Evolutionary conservation across 768 basidiomycete species (phyloP).

Genomic region (Leccinum uliginosum): DNA sequence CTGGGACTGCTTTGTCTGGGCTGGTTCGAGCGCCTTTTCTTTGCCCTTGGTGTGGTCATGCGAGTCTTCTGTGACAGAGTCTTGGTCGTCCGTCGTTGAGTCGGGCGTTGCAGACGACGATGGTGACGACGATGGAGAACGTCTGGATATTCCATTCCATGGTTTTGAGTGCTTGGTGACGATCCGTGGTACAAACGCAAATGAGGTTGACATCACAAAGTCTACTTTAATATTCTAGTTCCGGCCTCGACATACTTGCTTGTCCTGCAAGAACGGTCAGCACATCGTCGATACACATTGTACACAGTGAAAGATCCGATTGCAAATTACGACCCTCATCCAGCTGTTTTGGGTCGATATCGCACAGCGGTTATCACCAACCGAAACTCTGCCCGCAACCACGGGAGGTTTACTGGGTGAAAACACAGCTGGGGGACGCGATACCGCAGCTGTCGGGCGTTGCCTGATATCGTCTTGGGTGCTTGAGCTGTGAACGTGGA

Average conservation of each 20-base stretch:
- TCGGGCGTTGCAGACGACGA: constrained; percentile 10
- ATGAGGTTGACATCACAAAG: constrained; percentile 21
- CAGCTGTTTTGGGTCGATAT: constrained; percentile 6
- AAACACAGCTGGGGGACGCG: not conserved
- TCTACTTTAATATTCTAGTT: not conserved
- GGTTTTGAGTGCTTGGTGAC: constrained; percentile 35
- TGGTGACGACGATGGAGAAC: not conserved
- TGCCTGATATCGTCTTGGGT: constrained; percentile 21
- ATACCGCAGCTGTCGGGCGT: constrained; percentile 17
- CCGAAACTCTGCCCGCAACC: constrained; percentile 14
- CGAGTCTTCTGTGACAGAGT: constrained; percentile 4
- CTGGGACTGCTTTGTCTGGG: constrained; percentile 25
- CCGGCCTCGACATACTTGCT: not conserved
- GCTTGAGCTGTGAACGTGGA: not conserved
- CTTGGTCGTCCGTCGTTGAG: not conserved
- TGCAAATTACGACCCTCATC: constrained; percentile 29
- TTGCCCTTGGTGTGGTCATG: constrained; percentile 25
- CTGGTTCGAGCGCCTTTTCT: constrained; percentile 14
- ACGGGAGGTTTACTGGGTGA: not conserved
- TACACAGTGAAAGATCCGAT: constrained; percentile 15
- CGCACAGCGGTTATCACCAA: constrained; percentile 17
- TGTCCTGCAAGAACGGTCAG: not conserved
- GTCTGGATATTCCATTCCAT: constrained; percentile 16
- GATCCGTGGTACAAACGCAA: constrained; percentile 47
- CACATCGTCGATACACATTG: not conserved